Evolutionary conservation across 2,329 filamentous ascomycete genomes (phyloP).

Genomic region (Apiospora koreana): DNA sequence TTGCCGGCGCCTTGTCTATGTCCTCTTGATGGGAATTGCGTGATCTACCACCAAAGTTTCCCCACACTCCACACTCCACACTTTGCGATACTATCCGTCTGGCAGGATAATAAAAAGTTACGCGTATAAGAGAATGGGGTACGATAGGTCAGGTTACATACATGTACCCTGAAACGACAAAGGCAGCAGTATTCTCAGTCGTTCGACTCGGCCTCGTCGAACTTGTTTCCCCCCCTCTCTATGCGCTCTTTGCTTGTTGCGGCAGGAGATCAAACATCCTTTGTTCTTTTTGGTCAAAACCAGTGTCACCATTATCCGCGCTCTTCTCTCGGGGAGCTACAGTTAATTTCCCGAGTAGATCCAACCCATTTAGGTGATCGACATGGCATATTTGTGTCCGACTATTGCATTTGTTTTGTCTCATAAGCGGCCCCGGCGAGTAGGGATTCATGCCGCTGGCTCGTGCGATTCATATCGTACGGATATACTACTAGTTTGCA

Average conservation of each 20-base stretch:
- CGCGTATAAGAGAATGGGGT: not conserved
- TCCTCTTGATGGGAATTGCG: not conserved
- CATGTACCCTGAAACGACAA: not conserved
- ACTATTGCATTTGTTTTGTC: slow-evolving; percentile 9
- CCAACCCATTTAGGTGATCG: not conserved
- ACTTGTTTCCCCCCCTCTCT: not conserved
- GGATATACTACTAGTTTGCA: not conserved
- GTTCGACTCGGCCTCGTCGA: not conserved
- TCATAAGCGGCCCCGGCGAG: not conserved
- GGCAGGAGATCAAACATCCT: not conserved
- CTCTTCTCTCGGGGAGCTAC: not conserved
- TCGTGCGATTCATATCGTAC: not conserved
- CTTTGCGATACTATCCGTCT: not conserved
- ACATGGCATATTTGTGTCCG: slow-evolving; percentile 5
- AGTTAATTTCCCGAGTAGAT: not conserved
- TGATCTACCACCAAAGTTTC: not conserved
- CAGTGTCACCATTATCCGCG: not conserved
- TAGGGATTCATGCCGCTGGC: not conserved
- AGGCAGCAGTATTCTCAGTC: not conserved
- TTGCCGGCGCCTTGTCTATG: not conserved
- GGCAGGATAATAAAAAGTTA: not conserved
- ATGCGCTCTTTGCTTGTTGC: not conserved
- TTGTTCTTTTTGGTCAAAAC: not conserved
- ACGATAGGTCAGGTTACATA: not conserved
- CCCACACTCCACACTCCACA: slow-evolving; percentile 8